Percentiles rank a stretch among this genome's conserved stretches.
Evolutionary conservation across 1,284 basidiomycete genomes (phyloP).

Genomic region (Microbotryum silenes-acaulis): DNA sequence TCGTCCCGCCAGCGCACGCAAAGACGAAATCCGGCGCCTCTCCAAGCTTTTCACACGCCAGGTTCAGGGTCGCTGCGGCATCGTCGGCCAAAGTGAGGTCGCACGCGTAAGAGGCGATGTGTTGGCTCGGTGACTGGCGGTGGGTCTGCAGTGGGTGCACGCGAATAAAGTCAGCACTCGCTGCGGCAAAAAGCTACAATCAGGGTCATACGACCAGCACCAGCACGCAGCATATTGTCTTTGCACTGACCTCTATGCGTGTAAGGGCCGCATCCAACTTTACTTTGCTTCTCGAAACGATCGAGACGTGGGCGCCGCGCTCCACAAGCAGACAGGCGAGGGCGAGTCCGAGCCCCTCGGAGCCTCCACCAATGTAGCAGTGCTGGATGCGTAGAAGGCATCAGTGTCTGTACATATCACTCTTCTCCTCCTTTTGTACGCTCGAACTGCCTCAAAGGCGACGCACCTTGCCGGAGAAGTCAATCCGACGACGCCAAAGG

Average conservation of each 20-base stretch:
- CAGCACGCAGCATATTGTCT: no score
- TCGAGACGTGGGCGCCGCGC: constrained; percentile 68
- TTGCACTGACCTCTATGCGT: constrained; percentile 53
- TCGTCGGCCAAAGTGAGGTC: constrained; percentile 50
- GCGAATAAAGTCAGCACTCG: background rate
- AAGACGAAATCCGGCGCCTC: constrained; percentile 67
- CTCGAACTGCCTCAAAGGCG: background rate
- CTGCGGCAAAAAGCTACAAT: constrained; percentile 24
- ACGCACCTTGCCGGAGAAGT: constrained; percentile 41
- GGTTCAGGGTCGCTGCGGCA: constrained; percentile 55
- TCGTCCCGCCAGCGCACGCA: constrained; percentile 60
- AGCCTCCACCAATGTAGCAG: constrained; percentile 72
- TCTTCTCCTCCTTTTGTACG: no score
- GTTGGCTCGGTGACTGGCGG: constrained; percentile 47
- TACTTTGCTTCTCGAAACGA: constrained; percentile 62
- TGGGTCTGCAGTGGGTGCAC: constrained; percentile 34
- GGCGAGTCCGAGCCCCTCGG: constrained; percentile 66
- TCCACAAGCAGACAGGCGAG: constrained; percentile 60
- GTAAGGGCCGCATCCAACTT: constrained; percentile 55
- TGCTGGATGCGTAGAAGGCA: constrained; percentile 45
- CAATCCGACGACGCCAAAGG: constrained; percentile 7
- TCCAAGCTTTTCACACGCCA: constrained; percentile 51
- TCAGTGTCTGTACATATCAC: no score
- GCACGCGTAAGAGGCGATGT: constrained; percentile 56
- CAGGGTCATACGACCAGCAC: no score